Evolutionary conservation across 208 protist species (phyloP).

Genomic region (Crithidia sp.): DNA sequence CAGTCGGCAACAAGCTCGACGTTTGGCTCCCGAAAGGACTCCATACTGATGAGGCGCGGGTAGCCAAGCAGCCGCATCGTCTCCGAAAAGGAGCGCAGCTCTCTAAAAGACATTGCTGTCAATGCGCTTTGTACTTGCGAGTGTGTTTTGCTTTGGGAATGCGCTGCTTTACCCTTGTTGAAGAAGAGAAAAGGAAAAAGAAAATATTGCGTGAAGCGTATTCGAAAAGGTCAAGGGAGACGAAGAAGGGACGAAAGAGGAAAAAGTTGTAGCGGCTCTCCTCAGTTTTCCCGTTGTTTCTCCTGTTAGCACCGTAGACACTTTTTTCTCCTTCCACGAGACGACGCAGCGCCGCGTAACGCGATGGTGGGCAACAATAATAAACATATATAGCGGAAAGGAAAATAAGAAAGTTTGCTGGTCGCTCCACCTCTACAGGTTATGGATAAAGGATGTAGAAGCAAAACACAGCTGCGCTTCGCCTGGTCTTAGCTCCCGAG

Average conservation of each 20-base stretch:
- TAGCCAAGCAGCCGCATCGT: constrained; percentile 96
- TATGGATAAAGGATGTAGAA: too few relatives aligned
- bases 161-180: not conserved
- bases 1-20: constrained; percentile 95
- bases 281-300: not conserved
- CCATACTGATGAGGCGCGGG: constrained; percentile 94
- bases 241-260: not conserved
- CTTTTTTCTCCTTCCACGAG: not conserved
- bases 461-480: too few relatives aligned
- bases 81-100: constrained; percentile 95
- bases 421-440: too few relatives aligned
- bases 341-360: not conserved
- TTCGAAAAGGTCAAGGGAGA: not conserved
- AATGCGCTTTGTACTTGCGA: not conserved
- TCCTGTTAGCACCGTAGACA: not conserved
- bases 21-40: constrained; percentile 96
- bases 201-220: not conserved
- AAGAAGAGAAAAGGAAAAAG: not conserved
- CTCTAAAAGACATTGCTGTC: constrained; percentile 89
- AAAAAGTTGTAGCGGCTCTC: not conserved
- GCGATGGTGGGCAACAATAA: not conserved
- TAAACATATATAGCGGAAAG: too few relatives aligned
- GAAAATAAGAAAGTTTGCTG: too few relatives aligned
- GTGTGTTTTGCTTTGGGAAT: not conserved
- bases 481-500: too few relatives aligned